These are phyloP conservation scores for Termitomyces sp. DNA, from an alignment of 1,284 basidiomycete species.

Conservation along the genomic window DNA sequence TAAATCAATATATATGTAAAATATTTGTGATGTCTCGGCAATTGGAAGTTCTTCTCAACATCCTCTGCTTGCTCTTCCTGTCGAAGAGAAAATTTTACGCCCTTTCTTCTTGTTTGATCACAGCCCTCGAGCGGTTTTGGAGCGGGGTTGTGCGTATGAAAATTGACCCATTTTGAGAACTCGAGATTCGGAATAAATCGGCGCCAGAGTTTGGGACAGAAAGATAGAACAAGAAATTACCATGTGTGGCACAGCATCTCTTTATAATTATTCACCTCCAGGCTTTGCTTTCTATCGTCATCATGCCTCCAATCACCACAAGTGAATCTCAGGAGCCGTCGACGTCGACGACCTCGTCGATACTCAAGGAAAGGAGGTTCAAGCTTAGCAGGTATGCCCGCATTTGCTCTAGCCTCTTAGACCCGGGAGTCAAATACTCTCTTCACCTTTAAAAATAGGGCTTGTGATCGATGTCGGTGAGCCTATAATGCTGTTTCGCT, in stretches of 20 bases:
- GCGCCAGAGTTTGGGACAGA: constrained; percentile 21
- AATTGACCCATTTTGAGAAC: constrained; percentile 7
- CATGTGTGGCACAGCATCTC: constrained; percentile 7
- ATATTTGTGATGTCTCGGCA: neutral
- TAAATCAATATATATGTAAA: neutral
- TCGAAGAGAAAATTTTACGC: neutral
- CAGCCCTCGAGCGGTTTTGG: neutral
- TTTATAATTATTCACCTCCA: constrained; percentile 4
- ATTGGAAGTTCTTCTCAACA: neutral
- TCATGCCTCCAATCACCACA: constrained; percentile 44
- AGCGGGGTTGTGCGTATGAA: constrained; percentile 2
- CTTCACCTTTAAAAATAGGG: constrained; percentile 32
- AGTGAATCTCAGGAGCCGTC: constrained; percentile 40
- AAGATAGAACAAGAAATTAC: constrained; percentile 11
- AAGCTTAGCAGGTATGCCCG: constrained; percentile 71
- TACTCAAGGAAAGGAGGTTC: constrained; percentile 74
- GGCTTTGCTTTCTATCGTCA: constrained; percentile 16
- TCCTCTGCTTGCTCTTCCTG: neutral
- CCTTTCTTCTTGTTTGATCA: neutral
- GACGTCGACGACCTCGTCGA: constrained; percentile 36
- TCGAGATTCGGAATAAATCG: constrained; percentile 31
- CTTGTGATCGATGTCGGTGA: constrained; percentile 83
- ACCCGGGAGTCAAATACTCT: neutral
- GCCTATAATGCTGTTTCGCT: constrained; percentile 22
- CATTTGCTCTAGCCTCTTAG: neutral